These are phyloP conservation scores for Verbena officinalis DNA, from an alignment of 257 asterid genomes.

Conservation along the genomic window DNA sequence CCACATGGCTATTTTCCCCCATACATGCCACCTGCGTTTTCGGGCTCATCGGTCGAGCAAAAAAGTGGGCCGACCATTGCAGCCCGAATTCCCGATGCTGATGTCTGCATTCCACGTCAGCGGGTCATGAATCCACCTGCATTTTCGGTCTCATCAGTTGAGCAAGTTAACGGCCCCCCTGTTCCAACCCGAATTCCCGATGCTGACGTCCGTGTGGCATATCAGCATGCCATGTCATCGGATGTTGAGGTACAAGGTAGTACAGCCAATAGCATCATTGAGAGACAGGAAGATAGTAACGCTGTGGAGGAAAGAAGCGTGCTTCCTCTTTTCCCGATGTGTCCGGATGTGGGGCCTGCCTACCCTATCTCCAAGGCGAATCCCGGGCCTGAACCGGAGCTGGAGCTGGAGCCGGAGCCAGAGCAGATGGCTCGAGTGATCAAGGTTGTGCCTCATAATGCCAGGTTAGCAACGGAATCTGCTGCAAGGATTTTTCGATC, in stretches of 20 bases:
- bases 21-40: slow-evolving; percentile 35
- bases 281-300: slow-evolving; percentile 30
- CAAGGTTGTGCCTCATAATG: slow-evolving; percentile 75
- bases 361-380: not conserved
- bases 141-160: slow-evolving; percentile 42
- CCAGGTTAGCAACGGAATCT: slow-evolving; percentile 70
- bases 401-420: slow-evolving; percentile 1
- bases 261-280: slow-evolving; percentile 59
- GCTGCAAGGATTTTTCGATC: slow-evolving; percentile 82
- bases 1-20: slow-evolving; percentile 62
- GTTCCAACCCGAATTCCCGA: slow-evolving; percentile 33
- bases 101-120: slow-evolving; percentile 31
- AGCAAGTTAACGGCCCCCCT: slow-evolving; percentile 43
- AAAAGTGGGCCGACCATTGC: slow-evolving; percentile 31
- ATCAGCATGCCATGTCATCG: slow-evolving; percentile 6
- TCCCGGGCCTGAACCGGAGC: too few relatives aligned
- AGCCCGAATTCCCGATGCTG: slow-evolving; percentile 34
- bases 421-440: slow-evolving; percentile 51
- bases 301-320: slow-evolving; percentile 37
- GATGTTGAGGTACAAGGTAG: slow-evolving; percentile 55
- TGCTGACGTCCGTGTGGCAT: slow-evolving; percentile 19
- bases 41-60: slow-evolving; percentile 54
- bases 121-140: slow-evolving; percentile 34
- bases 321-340: slow-evolving; percentile 63
- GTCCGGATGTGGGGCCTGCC: slow-evolving; percentile 37